phyloP scores from a whole-genome alignment of 192 early-diverging fungal genomes.

The Chytriomyces sp. region DNA sequence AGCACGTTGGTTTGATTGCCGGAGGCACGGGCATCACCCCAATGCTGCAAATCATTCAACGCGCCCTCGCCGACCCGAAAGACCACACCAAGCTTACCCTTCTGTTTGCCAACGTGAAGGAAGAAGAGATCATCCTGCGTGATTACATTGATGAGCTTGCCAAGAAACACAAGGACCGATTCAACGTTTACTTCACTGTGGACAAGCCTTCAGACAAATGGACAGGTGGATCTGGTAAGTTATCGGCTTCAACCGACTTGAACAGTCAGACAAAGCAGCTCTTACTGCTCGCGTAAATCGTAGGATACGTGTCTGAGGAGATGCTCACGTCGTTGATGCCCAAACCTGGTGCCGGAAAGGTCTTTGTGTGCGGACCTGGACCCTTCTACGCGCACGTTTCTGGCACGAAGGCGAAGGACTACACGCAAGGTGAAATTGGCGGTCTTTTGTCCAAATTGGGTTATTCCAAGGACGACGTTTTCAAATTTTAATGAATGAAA shows the following conservation, averaged over 20 bases:
- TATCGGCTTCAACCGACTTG: no score
- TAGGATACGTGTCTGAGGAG: conserved; percentile 73
- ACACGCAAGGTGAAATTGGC: conserved; percentile 52
- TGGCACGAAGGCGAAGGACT: conserved; percentile 81
- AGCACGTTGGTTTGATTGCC: conserved; percentile 78
- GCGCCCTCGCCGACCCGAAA: conserved; percentile 78
- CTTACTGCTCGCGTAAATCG: no score
- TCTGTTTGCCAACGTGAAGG: conserved; percentile 90
- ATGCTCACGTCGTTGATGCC: conserved; percentile 74
- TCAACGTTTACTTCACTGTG: conserved; percentile 69
- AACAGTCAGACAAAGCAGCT: no score
- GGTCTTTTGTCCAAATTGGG: conserved; percentile 53
- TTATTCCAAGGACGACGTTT: conserved; percentile 30
- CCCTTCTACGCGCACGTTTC: conserved; percentile 70
- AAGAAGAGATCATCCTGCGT: conserved; percentile 80
- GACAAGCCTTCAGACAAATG: conserved; percentile 63
- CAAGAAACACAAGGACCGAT: conserved; percentile 59
- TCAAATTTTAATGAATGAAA: conserved; percentile 17
- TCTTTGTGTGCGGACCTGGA: conserved; percentile 63
- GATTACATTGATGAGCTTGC: conserved; percentile 64
- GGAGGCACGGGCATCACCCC: conserved; percentile 83
- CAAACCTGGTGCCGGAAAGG: conserved; percentile 52
- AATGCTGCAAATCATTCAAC: conserved; percentile 93
- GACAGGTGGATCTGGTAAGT: conserved; percentile 72
- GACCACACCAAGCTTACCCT: conserved; percentile 82